Conservation (phyloP, 768 basidiomycete genomes). For the Tylopilus sp. region DNA sequence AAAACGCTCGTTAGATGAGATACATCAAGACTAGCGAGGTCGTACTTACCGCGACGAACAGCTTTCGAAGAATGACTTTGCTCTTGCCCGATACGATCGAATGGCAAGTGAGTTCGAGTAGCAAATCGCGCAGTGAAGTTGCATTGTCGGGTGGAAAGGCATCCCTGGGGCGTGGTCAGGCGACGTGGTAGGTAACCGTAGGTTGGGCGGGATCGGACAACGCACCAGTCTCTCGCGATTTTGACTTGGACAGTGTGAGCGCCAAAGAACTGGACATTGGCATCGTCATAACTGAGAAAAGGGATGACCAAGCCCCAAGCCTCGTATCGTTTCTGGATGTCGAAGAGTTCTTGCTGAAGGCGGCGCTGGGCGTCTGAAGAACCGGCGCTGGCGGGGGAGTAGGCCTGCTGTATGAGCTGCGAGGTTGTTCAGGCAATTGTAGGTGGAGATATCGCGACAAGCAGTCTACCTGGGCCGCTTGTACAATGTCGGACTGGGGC, state of each 20-base stretch:
- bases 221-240: slow-evolving; percentile 88
- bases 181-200: not conserved
- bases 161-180: slow-evolving; percentile 50
- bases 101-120: slow-evolving; percentile 68
- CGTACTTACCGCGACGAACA: slow-evolving; percentile 73
- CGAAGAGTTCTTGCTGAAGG: slow-evolving; percentile 69
- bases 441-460: slow-evolving; percentile 7
- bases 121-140: slow-evolving; percentile 54
- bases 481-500: slow-evolving; percentile 49
- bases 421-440: slow-evolving; percentile 10
- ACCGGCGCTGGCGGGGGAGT: slow-evolving; percentile 47
- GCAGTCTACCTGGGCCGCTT: slow-evolving; percentile 53
- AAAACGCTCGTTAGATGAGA: slow-evolving; percentile 6
- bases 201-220: slow-evolving; percentile 1
- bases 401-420: slow-evolving; percentile 69
- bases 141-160: slow-evolving; percentile 62
- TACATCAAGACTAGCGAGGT: not conserved
- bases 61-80: slow-evolving; percentile 77
- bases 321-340: slow-evolving; percentile 70
- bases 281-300: slow-evolving; percentile 64
- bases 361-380: slow-evolving; percentile 59
- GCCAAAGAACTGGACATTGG: slow-evolving; percentile 91
- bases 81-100: slow-evolving; percentile 55
- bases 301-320: slow-evolving; percentile 86
- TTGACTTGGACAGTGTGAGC: slow-evolving; percentile 94